phyloP scores from a whole-genome alignment of 345 rosid species.

The Eucalyptus curtisii region DNA sequence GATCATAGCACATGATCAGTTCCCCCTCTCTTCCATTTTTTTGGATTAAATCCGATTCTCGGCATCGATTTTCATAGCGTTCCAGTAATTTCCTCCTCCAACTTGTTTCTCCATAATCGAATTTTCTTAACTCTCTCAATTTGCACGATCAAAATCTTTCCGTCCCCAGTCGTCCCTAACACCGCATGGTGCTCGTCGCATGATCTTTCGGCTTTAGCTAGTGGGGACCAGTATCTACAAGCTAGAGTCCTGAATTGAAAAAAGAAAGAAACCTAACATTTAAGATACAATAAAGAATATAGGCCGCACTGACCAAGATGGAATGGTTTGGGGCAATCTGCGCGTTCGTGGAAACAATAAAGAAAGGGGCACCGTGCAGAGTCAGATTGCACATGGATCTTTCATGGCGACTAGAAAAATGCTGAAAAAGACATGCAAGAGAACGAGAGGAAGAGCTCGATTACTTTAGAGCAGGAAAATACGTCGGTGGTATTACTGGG shows the following conservation, averaged over 20 bases:
- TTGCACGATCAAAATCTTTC: neutral
- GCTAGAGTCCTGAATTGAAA: neutral
- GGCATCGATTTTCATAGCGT: neutral
- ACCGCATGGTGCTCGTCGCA: neutral
- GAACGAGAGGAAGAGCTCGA: neutral
- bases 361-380: neutral
- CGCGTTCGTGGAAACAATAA: neutral
- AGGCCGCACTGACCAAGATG: neutral
- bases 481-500: neutral
- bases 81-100: neutral
- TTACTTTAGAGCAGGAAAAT: neutral
- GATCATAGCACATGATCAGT: neutral
- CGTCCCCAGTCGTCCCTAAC: neutral
- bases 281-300: neutral
- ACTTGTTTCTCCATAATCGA: neutral
- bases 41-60: neutral
- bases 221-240: neutral
- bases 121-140: neutral
- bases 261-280: neutral
- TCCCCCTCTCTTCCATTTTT: neutral
- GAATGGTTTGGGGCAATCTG: rapidly evolving
- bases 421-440: neutral
- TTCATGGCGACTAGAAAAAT: neutral
- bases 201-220: neutral
- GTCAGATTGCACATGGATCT: neutral